Conservation (phyloP, 371 early-diverging fungal genomes). For the Mortierella sp. region DNA sequence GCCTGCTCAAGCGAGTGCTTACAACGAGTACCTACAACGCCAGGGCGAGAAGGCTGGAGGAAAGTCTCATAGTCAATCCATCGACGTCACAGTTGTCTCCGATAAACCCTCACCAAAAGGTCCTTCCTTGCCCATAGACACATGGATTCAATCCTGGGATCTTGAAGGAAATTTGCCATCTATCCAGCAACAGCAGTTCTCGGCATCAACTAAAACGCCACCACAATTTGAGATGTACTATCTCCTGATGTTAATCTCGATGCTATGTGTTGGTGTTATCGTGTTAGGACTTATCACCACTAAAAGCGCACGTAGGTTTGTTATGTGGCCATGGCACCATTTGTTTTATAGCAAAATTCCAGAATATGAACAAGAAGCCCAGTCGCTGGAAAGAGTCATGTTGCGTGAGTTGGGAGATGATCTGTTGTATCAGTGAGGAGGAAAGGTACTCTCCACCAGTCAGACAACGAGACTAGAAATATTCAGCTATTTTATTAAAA, state of each 20-base stretch:
- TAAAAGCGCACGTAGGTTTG: conserved; percentile 14
- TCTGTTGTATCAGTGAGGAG: conserved; percentile 22
- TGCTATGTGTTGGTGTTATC: conserved; percentile 6
- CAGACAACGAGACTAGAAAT: too few species aligned
- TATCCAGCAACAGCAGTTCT: neutral
- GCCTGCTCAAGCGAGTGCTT: conserved; percentile 22
- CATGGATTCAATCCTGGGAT: conserved; percentile 10
- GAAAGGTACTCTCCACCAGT: too few species aligned
- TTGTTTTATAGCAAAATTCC: conserved; percentile 27
- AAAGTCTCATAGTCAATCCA: neutral
- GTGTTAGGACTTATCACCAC: conserved; percentile 12
- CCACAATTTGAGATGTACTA: conserved; percentile 16
- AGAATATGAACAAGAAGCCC: conserved; percentile 1
- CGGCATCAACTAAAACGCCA: neutral
- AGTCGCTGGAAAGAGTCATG: conserved; percentile 29
- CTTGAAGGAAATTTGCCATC: conserved; percentile 1
- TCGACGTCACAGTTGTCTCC: conserved; percentile 10
- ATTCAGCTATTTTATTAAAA: neutral
- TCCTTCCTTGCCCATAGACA: neutral
- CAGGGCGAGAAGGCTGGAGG: neutral
- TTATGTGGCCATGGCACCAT: conserved; percentile 21
- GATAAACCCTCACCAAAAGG: conserved; percentile 1
- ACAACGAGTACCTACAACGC: conserved; percentile 19
- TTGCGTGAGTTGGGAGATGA: conserved; percentile 31
- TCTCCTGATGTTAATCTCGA: conserved; percentile 16